phyloP scores from a whole-genome alignment of 2,329 filamentous ascomycete species.

The Teratosphaeria viscida region DNA sequence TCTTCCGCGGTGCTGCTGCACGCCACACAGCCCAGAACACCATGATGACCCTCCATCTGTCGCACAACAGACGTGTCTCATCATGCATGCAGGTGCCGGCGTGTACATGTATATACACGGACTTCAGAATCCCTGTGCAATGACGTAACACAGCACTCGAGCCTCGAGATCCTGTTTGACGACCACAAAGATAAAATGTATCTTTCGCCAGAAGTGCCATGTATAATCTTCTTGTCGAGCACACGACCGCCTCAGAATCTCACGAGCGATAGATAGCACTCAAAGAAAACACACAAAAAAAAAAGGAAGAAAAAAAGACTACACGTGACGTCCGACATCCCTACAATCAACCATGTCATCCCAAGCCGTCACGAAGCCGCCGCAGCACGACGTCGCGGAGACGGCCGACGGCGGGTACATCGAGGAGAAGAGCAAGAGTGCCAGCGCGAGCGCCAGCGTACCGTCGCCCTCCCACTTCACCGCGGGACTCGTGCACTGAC shows the following conservation, averaged over 20 bases:
- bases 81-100: no score
- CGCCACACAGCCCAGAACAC: no score
- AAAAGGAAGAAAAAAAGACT: neutral
- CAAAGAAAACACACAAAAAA: neutral
- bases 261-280: neutral
- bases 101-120: no score
- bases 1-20: no score
- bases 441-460: conserved; percentile 25
- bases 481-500: neutral
- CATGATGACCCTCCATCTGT: no score
- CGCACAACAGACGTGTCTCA: no score
- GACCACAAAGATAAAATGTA: neutral
- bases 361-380: conserved; percentile 1
- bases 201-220: no score
- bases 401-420: neutral
- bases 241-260: neutral
- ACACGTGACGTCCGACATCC: neutral
- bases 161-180: neutral
- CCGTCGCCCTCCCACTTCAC: conserved; percentile 13
- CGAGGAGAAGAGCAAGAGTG: conserved; percentile 23
- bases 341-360: conserved; percentile 2
- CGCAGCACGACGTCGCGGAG: conserved; percentile 1
- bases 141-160: neutral
- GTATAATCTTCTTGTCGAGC: neutral
- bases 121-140: neutral